Percentiles rank a stretch among this genome's conserved stretches.
Evolutionary conservation across 768 basidiomycete species (phyloP).

Genomic region (Phylloporus sp.): DNA sequence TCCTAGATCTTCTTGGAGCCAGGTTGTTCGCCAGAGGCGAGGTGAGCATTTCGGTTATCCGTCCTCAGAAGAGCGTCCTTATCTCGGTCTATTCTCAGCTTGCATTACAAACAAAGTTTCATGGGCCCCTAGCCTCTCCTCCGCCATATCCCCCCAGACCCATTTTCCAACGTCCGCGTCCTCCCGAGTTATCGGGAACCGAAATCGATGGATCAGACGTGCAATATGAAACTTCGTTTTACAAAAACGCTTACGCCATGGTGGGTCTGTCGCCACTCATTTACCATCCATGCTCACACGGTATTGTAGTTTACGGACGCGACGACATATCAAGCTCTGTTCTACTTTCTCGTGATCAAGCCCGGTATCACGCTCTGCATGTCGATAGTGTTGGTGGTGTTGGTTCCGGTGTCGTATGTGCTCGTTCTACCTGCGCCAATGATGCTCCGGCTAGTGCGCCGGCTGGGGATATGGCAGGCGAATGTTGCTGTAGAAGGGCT

Average conservation of each 20-base stretch:
- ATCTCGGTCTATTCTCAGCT: slow-evolving; percentile 40
- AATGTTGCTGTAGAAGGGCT: slow-evolving; percentile 76
- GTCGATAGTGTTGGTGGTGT: slow-evolving; percentile 47
- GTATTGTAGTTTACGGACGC: slow-evolving; percentile 66
- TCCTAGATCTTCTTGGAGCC: slow-evolving; percentile 73
- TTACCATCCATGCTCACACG: slow-evolving; percentile 5
- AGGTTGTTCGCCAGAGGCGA: slow-evolving; percentile 68
- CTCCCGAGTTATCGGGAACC: slow-evolving; percentile 44
- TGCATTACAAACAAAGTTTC: slow-evolving; percentile 64
- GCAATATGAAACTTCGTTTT: slow-evolving; percentile 67
- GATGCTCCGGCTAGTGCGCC: slow-evolving; percentile 58
- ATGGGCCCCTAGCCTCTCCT: slow-evolving; percentile 60
- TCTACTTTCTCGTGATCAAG: slow-evolving; percentile 88
- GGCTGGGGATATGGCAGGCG: slow-evolving; percentile 79
- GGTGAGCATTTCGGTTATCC: slow-evolving; percentile 34
- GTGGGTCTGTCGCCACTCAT: slow-evolving; percentile 35
- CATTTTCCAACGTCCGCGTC: slow-evolving; percentile 66
- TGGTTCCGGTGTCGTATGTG: slow-evolving; percentile 55
- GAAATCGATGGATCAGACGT: slow-evolving; percentile 41
- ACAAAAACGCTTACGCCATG: slow-evolving; percentile 80
- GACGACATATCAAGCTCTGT: slow-evolving; percentile 79
- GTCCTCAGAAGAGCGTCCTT: not conserved
- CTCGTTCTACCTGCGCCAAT: slow-evolving; percentile 68
- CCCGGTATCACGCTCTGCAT: slow-evolving; percentile 72
- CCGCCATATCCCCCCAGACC: slow-evolving; percentile 65